Evolutionary conservation across 257 asterid genomes (phyloP), one percentile per base, ranked within the genome.

Genomic region (Nicotiana knightiana): DNA sequence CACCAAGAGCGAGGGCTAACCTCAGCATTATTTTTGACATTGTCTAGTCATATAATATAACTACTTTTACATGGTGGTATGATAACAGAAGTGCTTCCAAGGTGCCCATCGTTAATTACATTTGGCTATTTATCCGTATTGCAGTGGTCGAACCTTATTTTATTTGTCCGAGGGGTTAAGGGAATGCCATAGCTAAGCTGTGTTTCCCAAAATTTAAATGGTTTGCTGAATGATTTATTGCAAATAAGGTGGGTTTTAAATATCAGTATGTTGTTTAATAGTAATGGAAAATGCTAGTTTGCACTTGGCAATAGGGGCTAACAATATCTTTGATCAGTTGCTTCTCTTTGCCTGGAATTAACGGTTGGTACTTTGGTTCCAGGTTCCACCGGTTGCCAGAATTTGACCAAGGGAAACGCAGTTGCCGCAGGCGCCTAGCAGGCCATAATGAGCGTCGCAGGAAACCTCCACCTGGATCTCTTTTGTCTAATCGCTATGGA

Each of bases 351-450:
- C 70, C 6, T 30, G 43, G 43, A 12, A 30, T 64, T 12, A 13
- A 28, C 6, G 13, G 11, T 30, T 30, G 79, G 84, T 83, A 59
- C 76, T 79, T 61, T 88, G 64, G 58, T 76, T 89, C 80, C 90
- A 95, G 99, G 88, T 95, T 95, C 83, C 99, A 95, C 86, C 93
- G 83, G 28, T 83, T 95, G 88, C 88, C 97, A 39, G 99, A 95
- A 87, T 95, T 95, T 80, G 99, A 95, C 87, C 93, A 93, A 86
- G 98, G 94, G 62, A 95, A 95, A 75, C 83, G 99, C 57, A 95
- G 99, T 78, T 95, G 99, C 84, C 92, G 98, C 73, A 90, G 98
- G 84, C 98, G 99, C 83, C 93, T 95, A 51, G 99, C 98, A 8
- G 97, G 97, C 76, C 99, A 95, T 87, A 95, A 93, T 21, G 98